Conservation (phyloP, 2,329 filamentous ascomycete genomes). For the Pseudogymnoascus sp. region DNA sequence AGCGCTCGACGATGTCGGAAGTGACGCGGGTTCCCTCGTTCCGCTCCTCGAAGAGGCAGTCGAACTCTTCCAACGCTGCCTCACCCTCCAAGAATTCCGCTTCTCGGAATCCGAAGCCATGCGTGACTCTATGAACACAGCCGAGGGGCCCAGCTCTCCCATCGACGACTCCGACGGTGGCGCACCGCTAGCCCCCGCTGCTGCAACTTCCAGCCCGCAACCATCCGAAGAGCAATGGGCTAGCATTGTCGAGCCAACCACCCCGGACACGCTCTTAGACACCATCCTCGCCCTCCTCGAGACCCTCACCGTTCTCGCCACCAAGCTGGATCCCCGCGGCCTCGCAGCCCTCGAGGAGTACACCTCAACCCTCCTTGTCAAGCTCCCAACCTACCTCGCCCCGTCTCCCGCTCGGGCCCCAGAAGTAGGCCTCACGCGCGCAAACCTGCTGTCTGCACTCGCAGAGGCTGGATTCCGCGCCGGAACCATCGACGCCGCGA, state of each 20-base stretch:
- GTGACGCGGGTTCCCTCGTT: slow-evolving; percentile 31
- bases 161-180: slow-evolving; percentile 31
- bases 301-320: slow-evolving; percentile 42
- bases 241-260: slow-evolving; percentile 58
- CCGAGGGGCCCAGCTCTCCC: slow-evolving; percentile 28
- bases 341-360: slow-evolving; percentile 53
- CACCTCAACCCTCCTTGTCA: slow-evolving; percentile 43
- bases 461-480: slow-evolving; percentile 49
- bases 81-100: slow-evolving; percentile 43
- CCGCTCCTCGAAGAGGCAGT: slow-evolving; percentile 51
- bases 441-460: slow-evolving; percentile 48
- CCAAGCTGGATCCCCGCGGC: slow-evolving; percentile 30
- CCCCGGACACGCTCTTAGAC: slow-evolving; percentile 57
- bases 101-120: slow-evolving; percentile 37
- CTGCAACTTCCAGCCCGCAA: slow-evolving; percentile 11
- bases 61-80: slow-evolving; percentile 50
- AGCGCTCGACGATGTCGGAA: slow-evolving; percentile 44
- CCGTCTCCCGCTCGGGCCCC: slow-evolving; percentile 35
- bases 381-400: slow-evolving; percentile 44
- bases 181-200: slow-evolving; percentile 10
- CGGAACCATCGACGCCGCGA: slow-evolving; percentile 40
- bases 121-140: slow-evolving; percentile 24
- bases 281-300: slow-evolving; percentile 58
- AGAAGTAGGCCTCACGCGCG: slow-evolving; percentile 46
- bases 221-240: slow-evolving; percentile 52